Evolutionary conservation across 805 yeast species (phyloP).

Genomic region (Kazachstania martiniae): DNA sequence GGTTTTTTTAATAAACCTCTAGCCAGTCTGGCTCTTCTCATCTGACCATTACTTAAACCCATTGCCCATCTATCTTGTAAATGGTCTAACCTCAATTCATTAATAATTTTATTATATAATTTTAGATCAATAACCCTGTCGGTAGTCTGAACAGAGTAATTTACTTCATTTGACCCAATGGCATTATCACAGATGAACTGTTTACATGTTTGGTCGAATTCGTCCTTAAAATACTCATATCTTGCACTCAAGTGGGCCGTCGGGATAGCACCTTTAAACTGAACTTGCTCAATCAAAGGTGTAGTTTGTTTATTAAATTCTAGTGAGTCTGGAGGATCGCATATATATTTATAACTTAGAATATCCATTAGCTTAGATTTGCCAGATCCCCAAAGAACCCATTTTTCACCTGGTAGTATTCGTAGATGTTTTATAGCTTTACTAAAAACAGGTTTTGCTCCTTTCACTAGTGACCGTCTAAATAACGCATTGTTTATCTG

Average conservation of each 20-base stretch:
- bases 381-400: slow-evolving; percentile 33
- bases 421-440: slow-evolving; percentile 13
- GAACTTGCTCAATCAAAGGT: slow-evolving; percentile 23
- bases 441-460: slow-evolving; percentile 23
- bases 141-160: slow-evolving; percentile 27
- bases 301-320: slow-evolving; percentile 7
- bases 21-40: slow-evolving; percentile 82
- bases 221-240: slow-evolving; percentile 80
- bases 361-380: slow-evolving; percentile 20
- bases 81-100: slow-evolving; percentile 42
- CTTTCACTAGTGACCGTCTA: slow-evolving; percentile 28
- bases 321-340: slow-evolving; percentile 19
- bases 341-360: slow-evolving; percentile 17
- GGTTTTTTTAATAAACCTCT: slow-evolving; percentile 59
- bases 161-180: slow-evolving; percentile 33
- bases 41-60: slow-evolving; percentile 87
- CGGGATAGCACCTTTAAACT: slow-evolving; percentile 38
- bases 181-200: slow-evolving; percentile 46
- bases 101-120: slow-evolving; percentile 34
- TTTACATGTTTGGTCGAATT: slow-evolving; percentile 60
- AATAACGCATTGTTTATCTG: slow-evolving; percentile 27
- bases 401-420: slow-evolving; percentile 27
- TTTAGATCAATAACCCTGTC: slow-evolving; percentile 24
- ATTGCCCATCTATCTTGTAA: slow-evolving; percentile 68
- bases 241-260: slow-evolving; percentile 79